Conservation (phyloP, 225 moss, liverwort and hornwort species). For the Pleurozium schreberi region DNA sequence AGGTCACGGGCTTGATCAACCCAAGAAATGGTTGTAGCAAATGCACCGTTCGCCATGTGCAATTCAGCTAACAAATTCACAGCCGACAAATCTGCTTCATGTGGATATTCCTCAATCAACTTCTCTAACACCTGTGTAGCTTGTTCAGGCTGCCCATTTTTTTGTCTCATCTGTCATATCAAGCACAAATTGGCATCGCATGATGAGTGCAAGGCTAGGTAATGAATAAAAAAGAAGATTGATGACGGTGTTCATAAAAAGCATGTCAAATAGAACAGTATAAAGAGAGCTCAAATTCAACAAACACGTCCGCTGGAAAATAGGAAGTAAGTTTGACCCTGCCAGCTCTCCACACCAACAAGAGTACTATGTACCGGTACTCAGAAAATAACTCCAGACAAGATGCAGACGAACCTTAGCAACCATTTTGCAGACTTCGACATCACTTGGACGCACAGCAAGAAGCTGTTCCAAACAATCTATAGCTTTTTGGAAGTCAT, state of each 20-base stretch:
- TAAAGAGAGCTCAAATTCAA: neutral
- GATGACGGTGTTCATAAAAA: neutral
- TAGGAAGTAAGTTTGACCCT: neutral
- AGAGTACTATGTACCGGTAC: neutral
- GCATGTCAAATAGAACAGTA: neutral
- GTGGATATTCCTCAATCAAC: conserved; percentile 73
- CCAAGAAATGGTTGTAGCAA: conserved; percentile 73
- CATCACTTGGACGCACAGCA: conserved; percentile 66
- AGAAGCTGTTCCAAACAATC: conserved; percentile 92
- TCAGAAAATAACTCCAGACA: neutral
- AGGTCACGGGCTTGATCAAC: conserved; percentile 70
- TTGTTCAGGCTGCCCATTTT: conserved; percentile 74
- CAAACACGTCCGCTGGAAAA: neutral
- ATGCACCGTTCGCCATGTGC: conserved; percentile 89
- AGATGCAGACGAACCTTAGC: conserved; percentile 59
- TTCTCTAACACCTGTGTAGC: conserved; percentile 80
- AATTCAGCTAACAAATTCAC: conserved; percentile 92
- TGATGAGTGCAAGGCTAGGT: neutral
- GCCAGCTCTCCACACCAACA: neutral
- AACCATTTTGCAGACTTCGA: conserved; percentile 97
- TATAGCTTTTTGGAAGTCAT: conserved; percentile 78
- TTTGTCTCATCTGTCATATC: conserved; percentile 79
- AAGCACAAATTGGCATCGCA: neutral
- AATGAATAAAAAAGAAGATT: neutral
- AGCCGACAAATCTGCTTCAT: conserved; percentile 85